Evolutionary conservation across 352 stramenopile species (phyloP).

Genomic region (Globisporangium solare): DNA sequence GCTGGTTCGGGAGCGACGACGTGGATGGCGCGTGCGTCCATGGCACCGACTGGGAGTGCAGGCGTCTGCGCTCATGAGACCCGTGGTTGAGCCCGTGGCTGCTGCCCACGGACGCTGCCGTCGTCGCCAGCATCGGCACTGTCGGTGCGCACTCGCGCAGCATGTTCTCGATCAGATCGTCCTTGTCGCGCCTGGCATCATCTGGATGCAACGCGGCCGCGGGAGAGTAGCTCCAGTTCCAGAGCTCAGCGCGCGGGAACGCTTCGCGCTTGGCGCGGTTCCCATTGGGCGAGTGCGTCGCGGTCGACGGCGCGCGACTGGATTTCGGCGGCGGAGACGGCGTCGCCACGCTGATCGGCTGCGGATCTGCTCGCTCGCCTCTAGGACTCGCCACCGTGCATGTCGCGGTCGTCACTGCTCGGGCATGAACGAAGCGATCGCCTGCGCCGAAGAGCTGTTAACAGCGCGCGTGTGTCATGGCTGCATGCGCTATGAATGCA

Average conservation of each 20-base stretch:
- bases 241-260: slow-evolving; percentile 59
- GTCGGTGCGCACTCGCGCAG: slow-evolving; percentile 40
- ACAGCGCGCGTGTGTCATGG: no score
- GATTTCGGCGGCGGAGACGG: neutral
- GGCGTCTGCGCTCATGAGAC: neutral
- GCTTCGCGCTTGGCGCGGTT: slow-evolving; percentile 20
- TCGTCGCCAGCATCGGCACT: slow-evolving; percentile 3
- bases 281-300: slow-evolving; percentile 8
- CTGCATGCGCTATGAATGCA: no score
- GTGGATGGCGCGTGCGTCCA: neutral
- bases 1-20: slow-evolving; percentile 1
- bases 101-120: slow-evolving; percentile 11
- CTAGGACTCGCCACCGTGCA: no score
- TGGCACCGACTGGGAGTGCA: slow-evolving; percentile 5
- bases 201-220: neutral
- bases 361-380: no score
- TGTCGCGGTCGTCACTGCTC: no score
- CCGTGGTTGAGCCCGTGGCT: neutral
- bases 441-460: no score
- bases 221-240: slow-evolving; percentile 36
- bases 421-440: no score
- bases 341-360: neutral
- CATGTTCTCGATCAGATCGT: slow-evolving; percentile 54
- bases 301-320: neutral
- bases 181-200: slow-evolving; percentile 13